Base-by-base conservation (phyloP, 2,329 filamentous ascomycete species). In the Thermothelomyces thermophilus region DNA sequence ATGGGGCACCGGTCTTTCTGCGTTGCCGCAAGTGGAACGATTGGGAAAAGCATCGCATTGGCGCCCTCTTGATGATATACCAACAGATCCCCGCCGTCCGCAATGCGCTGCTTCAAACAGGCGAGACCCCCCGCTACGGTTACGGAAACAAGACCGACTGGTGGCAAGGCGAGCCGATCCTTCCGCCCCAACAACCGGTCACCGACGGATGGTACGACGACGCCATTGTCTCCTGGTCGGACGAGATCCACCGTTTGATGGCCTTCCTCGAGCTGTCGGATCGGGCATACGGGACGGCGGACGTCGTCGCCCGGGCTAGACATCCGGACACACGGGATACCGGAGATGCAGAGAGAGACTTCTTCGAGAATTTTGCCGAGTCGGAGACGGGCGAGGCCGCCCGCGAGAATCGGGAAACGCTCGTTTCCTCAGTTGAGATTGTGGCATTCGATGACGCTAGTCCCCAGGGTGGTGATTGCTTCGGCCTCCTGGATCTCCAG, bases 211-310 rank as follows among this genome's bases (percentile, higher is more conserved):
- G 45, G 43, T 17, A 11, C 5, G 36, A 36, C 24, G 65, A 63
- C 41, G 63, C 36, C 13, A 16, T 17, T 22, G 71, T 11, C 63
- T 70, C 16, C 69, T 79, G 51, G 64, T 68, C 45, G 9, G 70
- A 79, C 20, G 81, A 84, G 61, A 56, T 83, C 2, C 80, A 83
- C 56, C 76, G 81, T 13, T 63, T 84, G 5, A 74, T 84, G 68
- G 80, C 79, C 9, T 83, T 84, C 53, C 69, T 84, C 3, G 80
- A 84, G 50, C 68, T 64, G 9, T 81, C 80, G 0, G 76, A 83
- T 22, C 72, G 82, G 37, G 76, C 73, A 37, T 83, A 82, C 55
- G 81, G 77, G 13, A 77, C 75, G 0, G 73, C 72, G 19, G 76
- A 79, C 48, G 65, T 68, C 5, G 62, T 83, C 5, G 62, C 67